phyloP scores from a whole-genome alignment of 1,139 yeast species.

The Lodderomyces metapsilosis region DNA sequence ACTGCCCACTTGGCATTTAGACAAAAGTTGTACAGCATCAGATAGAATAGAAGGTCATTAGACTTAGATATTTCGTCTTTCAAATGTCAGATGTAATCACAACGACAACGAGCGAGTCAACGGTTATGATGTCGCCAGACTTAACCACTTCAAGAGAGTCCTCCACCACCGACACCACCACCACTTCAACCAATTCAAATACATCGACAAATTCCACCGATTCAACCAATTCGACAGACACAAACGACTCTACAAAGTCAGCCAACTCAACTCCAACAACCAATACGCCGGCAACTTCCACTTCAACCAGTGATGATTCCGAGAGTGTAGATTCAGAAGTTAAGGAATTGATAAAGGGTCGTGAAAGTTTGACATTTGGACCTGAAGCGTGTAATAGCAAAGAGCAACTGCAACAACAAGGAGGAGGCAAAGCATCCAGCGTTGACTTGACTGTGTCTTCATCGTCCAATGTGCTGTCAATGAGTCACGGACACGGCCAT shows the following conservation, averaged over 20 bases:
- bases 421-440: constrained; percentile 2
- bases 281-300: constrained; percentile 1
- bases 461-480: constrained; percentile 10
- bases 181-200: constrained; percentile 14
- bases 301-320: constrained; percentile 11
- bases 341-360: constrained; percentile 21
- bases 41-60: background rate
- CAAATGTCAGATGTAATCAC: constrained; percentile 15
- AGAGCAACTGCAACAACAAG: background rate
- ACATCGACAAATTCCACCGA: background rate
- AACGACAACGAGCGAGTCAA: constrained; percentile 20
- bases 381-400: constrained; percentile 13
- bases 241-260: constrained; percentile 15
- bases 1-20: too few species aligned
- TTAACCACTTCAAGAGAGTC: constrained; percentile 15
- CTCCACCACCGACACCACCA: constrained; percentile 12
- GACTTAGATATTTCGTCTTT: too few species aligned
- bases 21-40: background rate
- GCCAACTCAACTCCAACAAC: constrained; percentile 1
- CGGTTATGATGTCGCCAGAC: constrained; percentile 12
- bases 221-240: background rate
- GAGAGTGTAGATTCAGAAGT: constrained; percentile 20
- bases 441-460: constrained; percentile 5
- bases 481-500: constrained; percentile 5
- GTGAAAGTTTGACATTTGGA: constrained; percentile 23